Base-by-base conservation (phyloP, 768 basidiomycete species). In the Dictyophora rubrovolvata region DNA sequence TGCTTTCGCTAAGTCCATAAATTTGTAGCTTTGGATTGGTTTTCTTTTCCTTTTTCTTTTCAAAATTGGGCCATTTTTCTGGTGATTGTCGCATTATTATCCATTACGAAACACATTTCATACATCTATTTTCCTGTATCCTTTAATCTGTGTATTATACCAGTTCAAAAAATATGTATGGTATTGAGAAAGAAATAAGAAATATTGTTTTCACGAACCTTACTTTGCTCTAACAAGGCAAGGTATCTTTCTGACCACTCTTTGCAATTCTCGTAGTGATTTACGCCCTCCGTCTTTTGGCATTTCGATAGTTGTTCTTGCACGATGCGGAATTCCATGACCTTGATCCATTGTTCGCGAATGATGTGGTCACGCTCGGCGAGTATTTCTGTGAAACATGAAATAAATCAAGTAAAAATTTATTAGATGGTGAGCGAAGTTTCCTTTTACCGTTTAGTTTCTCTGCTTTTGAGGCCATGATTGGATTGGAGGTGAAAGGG, bases 341-440 rank as follows among this genome's bases (percentile, higher is more conserved):
- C 86, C 65, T 85, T 86, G 34, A 96, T 81, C 94, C 94, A 98
- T 54, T 89, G 89, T 74, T 97, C 93, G 54, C 89, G 84, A 68
- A 97, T 76, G 71, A 81, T 75, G 50, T 81, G 73, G 62, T 95
- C 92, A 46, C 89, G 86, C 17, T 60, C 60, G 18, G 60, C 65
- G 46, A 61, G 56, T 53, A 59, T 64, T 18, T 59, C 67, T 68
- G 49, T 11, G 20, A 28, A 42, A 42, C 2, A 42, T 42, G 42
- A 12, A 4, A 14, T 12, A 18, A 51, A 6, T 2, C 10, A 2
- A 42, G 42, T 12, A 12, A 42, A 42, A 42, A 5, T 28, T 28
- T 2, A 28, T 7, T 2, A 12, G 49, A 37, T 11, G 51, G 51
- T 48, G 21, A 42, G 12, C 42, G 10, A 42, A 42, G n/a, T 12